Evolutionary conservation across 306 rosid species (phyloP).

Genomic region (Carpinus viminea): DNA sequence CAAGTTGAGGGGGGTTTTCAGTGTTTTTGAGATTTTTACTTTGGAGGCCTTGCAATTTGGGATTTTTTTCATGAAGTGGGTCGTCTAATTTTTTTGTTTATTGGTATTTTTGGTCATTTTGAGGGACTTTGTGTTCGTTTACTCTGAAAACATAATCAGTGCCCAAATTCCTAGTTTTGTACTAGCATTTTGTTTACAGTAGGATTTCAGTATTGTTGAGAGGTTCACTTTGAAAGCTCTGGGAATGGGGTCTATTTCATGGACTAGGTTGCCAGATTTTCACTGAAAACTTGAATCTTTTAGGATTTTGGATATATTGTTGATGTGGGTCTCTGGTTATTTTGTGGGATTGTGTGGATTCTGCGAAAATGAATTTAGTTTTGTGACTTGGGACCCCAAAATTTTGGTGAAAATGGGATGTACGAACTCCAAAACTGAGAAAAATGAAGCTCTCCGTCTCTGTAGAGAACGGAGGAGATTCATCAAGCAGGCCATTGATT

Average conservation of each 20-base stretch:
- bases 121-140: neutral
- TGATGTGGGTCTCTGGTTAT: conserved; percentile 1
- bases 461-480: conserved; percentile 78
- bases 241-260: neutral
- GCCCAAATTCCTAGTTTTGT: neutral
- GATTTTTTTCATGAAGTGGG: conserved; percentile 7
- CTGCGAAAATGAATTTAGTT: conserved; percentile 24
- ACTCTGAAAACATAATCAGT: neutral
- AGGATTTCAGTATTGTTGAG: neutral
- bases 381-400: conserved; percentile 26
- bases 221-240: neutral
- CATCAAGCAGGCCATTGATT: conserved; percentile 80
- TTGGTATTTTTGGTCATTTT: no score
- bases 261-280: neutral
- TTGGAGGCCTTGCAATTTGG: neutral
- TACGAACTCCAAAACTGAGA: conserved; percentile 68
- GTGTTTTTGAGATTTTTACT: neutral
- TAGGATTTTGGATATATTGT: neutral
- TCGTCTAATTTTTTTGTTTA: neutral
- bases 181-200: neutral
- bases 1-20: conserved; percentile 1
- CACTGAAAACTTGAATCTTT: neutral
- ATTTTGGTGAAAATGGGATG: conserved; percentile 62
- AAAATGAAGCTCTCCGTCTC: conserved; percentile 71
- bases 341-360: neutral